Percentiles rank a stretch among this genome's conserved stretches.
Conservation (phyloP, 179 eudicot genomes). For the Drosera spatulata region DNA sequence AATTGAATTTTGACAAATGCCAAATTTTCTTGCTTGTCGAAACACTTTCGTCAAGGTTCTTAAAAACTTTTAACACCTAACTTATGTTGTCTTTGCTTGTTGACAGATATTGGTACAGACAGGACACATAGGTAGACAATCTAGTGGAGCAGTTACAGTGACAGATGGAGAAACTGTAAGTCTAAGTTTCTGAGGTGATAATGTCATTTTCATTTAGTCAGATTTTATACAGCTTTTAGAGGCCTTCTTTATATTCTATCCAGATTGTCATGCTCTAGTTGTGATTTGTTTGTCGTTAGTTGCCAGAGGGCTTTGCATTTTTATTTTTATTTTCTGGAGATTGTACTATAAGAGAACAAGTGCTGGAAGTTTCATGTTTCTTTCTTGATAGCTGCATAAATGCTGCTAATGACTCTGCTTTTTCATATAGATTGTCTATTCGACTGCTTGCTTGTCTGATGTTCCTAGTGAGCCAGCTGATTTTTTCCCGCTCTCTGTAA, state of each 20-base stretch:
- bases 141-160: slow-evolving; percentile 89
- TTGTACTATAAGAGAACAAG: too few species aligned
- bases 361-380: background rate
- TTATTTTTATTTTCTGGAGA: too few species aligned
- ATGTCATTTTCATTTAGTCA: too few species aligned
- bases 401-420: slow-evolving; percentile 1
- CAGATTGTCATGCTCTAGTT: background rate
- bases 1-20: too few species aligned
- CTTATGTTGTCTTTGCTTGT: background rate
- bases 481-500: slow-evolving; percentile 88
- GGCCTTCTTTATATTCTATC: background rate
- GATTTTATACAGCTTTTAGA: too few species aligned
- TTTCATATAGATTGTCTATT: slow-evolving; percentile 66
- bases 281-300: too few species aligned
- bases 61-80: too few species aligned
- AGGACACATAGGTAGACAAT: slow-evolving; percentile 97
- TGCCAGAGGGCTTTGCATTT: too few species aligned
- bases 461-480: slow-evolving; percentile 97
- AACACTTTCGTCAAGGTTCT: too few species aligned
- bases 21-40: background rate
- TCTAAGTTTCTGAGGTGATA: slow-evolving; percentile 3
- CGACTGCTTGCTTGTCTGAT: slow-evolving; percentile 87
- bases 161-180: slow-evolving; percentile 99
- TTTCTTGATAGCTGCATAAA: background rate
- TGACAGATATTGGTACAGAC: slow-evolving; percentile 88